Base-by-base conservation (phyloP, 2,329 filamentous ascomycete genomes). In the Hymenoscyphus repandus region DNA sequence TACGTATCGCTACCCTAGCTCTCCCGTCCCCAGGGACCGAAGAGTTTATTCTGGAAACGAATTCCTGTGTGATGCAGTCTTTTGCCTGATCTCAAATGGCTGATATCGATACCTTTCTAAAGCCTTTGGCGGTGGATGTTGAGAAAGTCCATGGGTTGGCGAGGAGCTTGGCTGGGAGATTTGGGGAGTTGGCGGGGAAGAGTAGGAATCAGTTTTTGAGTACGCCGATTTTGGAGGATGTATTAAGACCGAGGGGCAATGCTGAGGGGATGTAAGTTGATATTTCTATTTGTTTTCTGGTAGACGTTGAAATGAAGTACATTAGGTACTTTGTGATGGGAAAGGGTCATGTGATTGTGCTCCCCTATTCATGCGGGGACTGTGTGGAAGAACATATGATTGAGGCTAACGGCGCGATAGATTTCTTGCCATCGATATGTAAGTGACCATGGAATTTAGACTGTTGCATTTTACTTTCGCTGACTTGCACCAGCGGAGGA, bases 391-490 rank as follows among this genome's bases (percentile, higher is more conserved):
- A n/a, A n/a, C n/a, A n/a, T n/a, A n/a, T n/a, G 12, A 44, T 39
- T 46, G 34, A n/a, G 41, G 36, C 57, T 59, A 50, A 61, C 50
- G n/a, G 37, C 20, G n/a, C 30, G 20, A 18, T 59, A 83, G 80
- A 55, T 77, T 80, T 68, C 75, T 77, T 56, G 83, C 74, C 51
- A 83, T 83, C 68, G 85, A 82, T 69, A 83, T 82, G 83, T 86
- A 69, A 75, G 77, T 61, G 60, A 58, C 43, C 27, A 31, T 7
- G 12, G 32, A 11, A 22, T 7, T 13, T 47, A 15, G 31, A 30
- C 12, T 30, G 27, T 49, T 6, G 22, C 10, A 42, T 27, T 31
- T 38, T n/a, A n/a, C 33, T 41, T n/a, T 30, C 48, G 36, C 58
- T 69, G 30, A 68, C 63, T 57, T 73, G 60, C 39, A 57, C 59